A percentile compares a stretch with the other conserved stretches of the same genome.
Evolutionary conservation across 768 basidiomycete genomes (phyloP).

Genomic region (Asterophora parasitica): DNA sequence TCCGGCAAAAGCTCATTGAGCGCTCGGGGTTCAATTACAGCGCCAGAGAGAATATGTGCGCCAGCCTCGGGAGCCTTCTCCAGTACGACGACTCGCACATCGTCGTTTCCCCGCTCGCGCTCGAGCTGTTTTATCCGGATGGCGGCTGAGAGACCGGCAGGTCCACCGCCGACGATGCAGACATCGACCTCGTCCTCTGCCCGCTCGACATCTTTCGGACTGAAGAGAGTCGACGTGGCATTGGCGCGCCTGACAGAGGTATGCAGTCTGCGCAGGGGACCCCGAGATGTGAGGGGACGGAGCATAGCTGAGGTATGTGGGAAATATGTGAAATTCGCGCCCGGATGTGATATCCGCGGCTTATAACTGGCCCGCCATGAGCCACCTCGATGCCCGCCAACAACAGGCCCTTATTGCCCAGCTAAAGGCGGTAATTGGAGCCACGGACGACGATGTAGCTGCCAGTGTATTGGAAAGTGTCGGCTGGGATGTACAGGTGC

Average conservation of each 20-base stretch:
- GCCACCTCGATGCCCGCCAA: slow-evolving; percentile 17
- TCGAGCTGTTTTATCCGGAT: slow-evolving; percentile 94
- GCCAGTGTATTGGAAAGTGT: slow-evolving; percentile 56
- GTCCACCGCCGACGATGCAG: slow-evolving; percentile 94
- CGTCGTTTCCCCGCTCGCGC: slow-evolving; percentile 67
- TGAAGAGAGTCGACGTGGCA: slow-evolving; percentile 27
- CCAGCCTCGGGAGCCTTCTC: slow-evolving; percentile 96
- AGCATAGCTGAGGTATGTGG: slow-evolving; percentile 8
- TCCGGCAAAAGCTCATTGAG: slow-evolving; percentile 86
- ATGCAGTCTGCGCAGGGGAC: slow-evolving; percentile 12
- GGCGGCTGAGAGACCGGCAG: slow-evolving; percentile 93
- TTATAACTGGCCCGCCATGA: slow-evolving; percentile 12
- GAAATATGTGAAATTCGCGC: neutral
- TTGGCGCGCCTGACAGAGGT: slow-evolving; percentile 3
- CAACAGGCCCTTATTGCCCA: slow-evolving; percentile 33
- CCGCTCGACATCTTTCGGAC: slow-evolving; percentile 66
- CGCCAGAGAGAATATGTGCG: slow-evolving; percentile 92
- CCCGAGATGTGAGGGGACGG: slow-evolving; percentile 8
- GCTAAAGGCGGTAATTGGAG: slow-evolving; percentile 54
- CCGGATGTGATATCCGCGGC: neutral
- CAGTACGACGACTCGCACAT: slow-evolving; percentile 87
- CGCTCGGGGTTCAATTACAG: slow-evolving; percentile 90
- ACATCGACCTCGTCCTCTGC: slow-evolving; percentile 93
- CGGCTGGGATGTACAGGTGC: slow-evolving; percentile 68
- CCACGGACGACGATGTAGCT: slow-evolving; percentile 57